Conservation (phyloP, 805 yeast genomes). For the Metschnikowia lunata region DNA sequence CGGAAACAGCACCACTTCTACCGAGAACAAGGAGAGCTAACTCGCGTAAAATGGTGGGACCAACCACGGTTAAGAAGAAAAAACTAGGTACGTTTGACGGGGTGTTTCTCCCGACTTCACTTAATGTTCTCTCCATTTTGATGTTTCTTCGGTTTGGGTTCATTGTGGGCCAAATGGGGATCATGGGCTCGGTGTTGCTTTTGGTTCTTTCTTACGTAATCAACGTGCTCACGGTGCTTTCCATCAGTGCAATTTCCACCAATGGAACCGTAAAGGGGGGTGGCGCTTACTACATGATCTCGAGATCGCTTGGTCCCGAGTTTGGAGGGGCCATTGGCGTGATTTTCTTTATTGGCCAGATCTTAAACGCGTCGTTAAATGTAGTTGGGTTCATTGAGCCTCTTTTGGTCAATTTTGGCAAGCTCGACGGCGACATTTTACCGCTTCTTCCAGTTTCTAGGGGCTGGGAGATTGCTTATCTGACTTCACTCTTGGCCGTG, state of each 20-base stretch:
- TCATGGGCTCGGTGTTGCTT: conserved; percentile 67
- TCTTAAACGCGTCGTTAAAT: conserved; percentile 84
- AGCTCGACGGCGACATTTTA: conserved; percentile 49
- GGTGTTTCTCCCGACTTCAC: conserved; percentile 88
- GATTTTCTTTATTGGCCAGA: conserved; percentile 92
- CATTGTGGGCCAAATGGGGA: conserved; percentile 91
- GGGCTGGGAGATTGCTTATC: conserved; percentile 66
- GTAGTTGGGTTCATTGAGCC: conserved; percentile 97
- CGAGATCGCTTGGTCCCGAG: conserved; percentile 93
- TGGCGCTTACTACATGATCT: conserved; percentile 97
- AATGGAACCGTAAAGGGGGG: conserved; percentile 98
- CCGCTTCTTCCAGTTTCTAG: conserved; percentile 64
- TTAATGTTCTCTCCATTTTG: conserved; percentile 87
- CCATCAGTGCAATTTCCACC: conserved; percentile 93
- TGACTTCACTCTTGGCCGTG: conserved; percentile 60
- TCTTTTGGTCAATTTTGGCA: conserved; percentile 71
- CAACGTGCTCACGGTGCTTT: conserved; percentile 78
- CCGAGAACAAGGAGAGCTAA: conserved; percentile 8
- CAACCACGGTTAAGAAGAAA: background rate
- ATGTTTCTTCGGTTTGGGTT: conserved; percentile 96
- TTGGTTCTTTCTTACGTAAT: conserved; percentile 72
- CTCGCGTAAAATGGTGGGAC: background rate
- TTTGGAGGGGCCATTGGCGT: conserved; percentile 98
- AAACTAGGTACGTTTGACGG: conserved; percentile 84
- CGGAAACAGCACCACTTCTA: conserved; percentile 17